Conservation (phyloP, 495 filamentous ascomycete species). For the Aspergillus sclerotioniger region DNA sequence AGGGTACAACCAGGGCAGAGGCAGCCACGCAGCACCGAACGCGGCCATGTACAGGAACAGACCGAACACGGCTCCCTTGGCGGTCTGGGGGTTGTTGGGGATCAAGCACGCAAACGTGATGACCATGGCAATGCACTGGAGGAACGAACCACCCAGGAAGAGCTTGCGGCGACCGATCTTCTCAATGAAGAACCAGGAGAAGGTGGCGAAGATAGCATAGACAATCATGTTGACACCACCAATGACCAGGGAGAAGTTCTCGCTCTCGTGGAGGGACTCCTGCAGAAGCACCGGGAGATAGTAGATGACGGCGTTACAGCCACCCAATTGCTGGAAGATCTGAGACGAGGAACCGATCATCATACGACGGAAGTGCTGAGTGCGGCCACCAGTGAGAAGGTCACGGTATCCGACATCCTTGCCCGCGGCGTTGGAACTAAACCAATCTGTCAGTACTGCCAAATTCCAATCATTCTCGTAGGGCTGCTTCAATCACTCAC, state of each 20-base stretch:
- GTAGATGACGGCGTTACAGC: conserved; percentile 84
- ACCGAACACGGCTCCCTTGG: conserved; percentile 72
- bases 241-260: conserved; percentile 68
- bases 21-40: conserved; percentile 73
- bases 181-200: conserved; percentile 85
- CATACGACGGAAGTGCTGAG: conserved; percentile 50
- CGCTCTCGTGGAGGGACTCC: conserved; percentile 56
- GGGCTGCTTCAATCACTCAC: conserved; percentile 41
- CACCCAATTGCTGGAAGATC: conserved; percentile 76
- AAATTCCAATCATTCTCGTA: not conserved
- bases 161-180: conserved; percentile 71
- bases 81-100: conserved; percentile 47
- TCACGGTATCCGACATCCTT: conserved; percentile 36
- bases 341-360: conserved; percentile 59
- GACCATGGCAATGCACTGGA: conserved; percentile 70
- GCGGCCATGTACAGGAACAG: conserved; percentile 77
- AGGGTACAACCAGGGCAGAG: conserved; percentile 55
- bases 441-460: not conserved
- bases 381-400: conserved; percentile 42
- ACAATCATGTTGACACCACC: conserved; percentile 84
- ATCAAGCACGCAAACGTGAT: conserved; percentile 73
- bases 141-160: conserved; percentile 68
- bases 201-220: conserved; percentile 73
- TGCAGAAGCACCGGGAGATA: conserved; percentile 79
- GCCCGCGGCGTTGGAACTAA: conserved; percentile 34